Base-by-base conservation (phyloP, 495 filamentous ascomycete genomes). In the Podospora pseudopauciseta region DNA sequence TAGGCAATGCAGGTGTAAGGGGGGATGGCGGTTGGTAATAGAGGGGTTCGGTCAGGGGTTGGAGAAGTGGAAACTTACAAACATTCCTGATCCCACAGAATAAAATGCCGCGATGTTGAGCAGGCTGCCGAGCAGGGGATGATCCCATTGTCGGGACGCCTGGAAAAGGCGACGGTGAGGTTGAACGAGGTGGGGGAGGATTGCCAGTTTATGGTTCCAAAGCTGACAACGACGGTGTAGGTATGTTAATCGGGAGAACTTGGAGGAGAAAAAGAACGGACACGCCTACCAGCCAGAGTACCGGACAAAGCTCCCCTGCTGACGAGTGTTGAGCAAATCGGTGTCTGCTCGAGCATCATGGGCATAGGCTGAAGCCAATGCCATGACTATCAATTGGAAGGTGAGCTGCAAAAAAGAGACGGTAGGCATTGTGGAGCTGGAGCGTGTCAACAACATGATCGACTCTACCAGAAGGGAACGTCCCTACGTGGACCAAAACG, bases 51-150 rank as follows among this genome's bases (percentile, higher is more conserved):
- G 15, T 49, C 39, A 49, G 39, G 39, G 39, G 9, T 11, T 2
- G 15, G 39, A 5, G 2, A 49, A 6, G 39, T 6, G 15, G 39
- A 18, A 13, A 49, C 15, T 11, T 49, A 49, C 39, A 62, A 34
- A 20, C 60, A 62, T 4, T 62, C 4, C 30, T 28, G 60, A n/a
- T 34, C 60, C 60, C 60, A 62, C 26, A 62, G 60, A 26, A 62
- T 62, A n/a, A 62, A 62, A n/a, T 62, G 60, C 9, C 19, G 27
- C 3, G 60, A 62, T 4, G 20, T 62, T n/a, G 60, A 27, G 60
- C 60, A 62, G 9, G 60, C 60, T 7, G 60, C 30, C 9, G 60
- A 62, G 60, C 60, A 62, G 4, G 60, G 20, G 23, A 20, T 9
- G 5, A 62, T 27, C 6, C 60, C 60, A 32, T 62, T 62, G 23